Conservation (phyloP, 805 yeast species). For the Yamadazyma tumulicola region DNA sequence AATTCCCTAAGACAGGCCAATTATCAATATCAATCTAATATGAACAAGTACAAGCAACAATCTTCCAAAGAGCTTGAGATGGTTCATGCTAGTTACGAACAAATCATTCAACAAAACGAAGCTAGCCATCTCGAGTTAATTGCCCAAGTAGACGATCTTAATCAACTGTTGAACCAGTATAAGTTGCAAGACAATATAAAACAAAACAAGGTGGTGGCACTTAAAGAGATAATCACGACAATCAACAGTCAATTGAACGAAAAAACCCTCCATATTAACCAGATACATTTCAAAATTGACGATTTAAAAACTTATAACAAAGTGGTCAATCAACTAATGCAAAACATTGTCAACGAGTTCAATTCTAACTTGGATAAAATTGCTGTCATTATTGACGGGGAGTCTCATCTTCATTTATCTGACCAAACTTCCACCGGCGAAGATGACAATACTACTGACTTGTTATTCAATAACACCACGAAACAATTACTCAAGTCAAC, state of each 20-base stretch:
- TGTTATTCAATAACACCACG: constrained; percentile 7
- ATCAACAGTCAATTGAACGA: constrained; percentile 4
- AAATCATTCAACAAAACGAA: background rate
- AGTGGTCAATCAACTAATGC: constrained; percentile 9
- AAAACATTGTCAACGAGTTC: constrained; percentile 8
- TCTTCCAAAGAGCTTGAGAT: constrained; percentile 1
- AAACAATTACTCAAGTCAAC: constrained; percentile 4
- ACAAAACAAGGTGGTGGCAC: constrained; percentile 5
- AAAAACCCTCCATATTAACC: constrained; percentile 4
- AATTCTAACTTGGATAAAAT: constrained; percentile 7
- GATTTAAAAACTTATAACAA: constrained; percentile 9
- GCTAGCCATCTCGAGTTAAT: background rate
- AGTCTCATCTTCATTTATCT: background rate
- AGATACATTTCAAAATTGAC: constrained; percentile 2
- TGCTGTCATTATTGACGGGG: constrained; percentile 10
- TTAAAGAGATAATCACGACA: constrained; percentile 7
- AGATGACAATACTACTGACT: constrained; percentile 10
- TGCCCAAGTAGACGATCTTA: constrained; percentile 3
- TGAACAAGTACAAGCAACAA: constrained; percentile 1
- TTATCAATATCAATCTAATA: constrained; percentile 7
- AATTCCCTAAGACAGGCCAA: constrained; percentile 9
- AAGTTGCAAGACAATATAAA: constrained; percentile 1
- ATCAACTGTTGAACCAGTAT: background rate
- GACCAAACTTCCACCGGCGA: background rate
- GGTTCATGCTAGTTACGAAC: constrained; percentile 5